phyloP scores from a whole-genome alignment of 2,329 filamentous ascomycete species.

The Colletotrichum siamense region DNA sequence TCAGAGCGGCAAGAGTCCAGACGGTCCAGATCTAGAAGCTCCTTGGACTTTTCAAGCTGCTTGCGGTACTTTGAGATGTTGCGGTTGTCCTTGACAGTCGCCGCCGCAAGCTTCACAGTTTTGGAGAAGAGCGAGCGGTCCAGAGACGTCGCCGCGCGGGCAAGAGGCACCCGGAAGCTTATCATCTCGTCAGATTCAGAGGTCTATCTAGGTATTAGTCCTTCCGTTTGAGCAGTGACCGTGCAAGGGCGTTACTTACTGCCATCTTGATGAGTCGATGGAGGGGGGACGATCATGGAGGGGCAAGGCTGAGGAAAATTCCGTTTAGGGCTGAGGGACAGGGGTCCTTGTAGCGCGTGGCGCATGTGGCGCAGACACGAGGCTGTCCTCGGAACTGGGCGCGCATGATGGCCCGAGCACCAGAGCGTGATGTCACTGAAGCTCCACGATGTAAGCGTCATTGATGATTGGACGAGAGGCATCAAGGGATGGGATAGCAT shows the following conservation, averaged over 20 bases:
- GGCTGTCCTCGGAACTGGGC: neutral
- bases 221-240: too few relatives aligned
- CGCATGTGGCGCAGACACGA: neutral
- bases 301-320: slow-evolving; percentile 34
- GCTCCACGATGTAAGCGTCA: slow-evolving; percentile 14
- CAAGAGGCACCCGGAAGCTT: slow-evolving; percentile 78
- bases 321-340: slow-evolving; percentile 14
- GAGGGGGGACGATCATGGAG: slow-evolving; percentile 7
- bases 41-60: slow-evolving; percentile 67
- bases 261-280: slow-evolving; percentile 20
- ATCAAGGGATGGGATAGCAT: neutral
- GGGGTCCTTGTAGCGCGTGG: neutral
- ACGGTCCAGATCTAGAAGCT: slow-evolving; percentile 69
- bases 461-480: slow-evolving; percentile 13
- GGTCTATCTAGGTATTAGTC: neutral
- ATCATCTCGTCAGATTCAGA: slow-evolving; percentile 49
- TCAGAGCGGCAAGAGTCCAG: slow-evolving; percentile 68
- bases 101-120: slow-evolving; percentile 78
- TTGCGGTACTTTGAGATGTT: slow-evolving; percentile 77
- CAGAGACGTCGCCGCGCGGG: slow-evolving; percentile 79
- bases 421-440: slow-evolving; percentile 2
- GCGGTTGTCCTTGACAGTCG: slow-evolving; percentile 75
- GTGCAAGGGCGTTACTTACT: slow-evolving; percentile 12
- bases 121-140: slow-evolving; percentile 85
- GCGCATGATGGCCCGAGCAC: neutral